Evolutionary conservation across 1,284 basidiomycete genomes (phyloP), one percentile per base, ranked within the genome.

Genomic region (Phellopilus nigrolimitatus): DNA sequence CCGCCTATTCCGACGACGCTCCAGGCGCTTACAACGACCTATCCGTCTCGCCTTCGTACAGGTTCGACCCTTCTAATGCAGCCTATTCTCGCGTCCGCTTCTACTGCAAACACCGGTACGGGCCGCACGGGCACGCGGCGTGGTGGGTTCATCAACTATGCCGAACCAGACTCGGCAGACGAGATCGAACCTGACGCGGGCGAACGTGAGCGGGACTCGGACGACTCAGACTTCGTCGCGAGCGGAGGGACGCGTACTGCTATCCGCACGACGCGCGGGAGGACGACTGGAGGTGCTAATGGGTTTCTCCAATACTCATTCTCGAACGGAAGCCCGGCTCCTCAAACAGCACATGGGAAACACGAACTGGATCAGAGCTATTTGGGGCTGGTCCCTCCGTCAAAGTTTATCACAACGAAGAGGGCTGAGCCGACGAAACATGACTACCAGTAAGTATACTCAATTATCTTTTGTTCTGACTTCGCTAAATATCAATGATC

Each of bases 41-140:
- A 97, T 67, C 75, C 93, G 0, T 90, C 94, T 4, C 82, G 95
- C n/a, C 72, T 98, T 50, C 83, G 90, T n/a, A 95, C 94, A 0
- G 95, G 95, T 22, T 80, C 88, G 4, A 90, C 91, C 1, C 82
- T 91, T 2, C 79, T 99, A 56, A 79, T 98, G 68, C 95, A 99
- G 64, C 94, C 95, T n/a, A 82, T 93, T 58, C 56, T 86, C 57
- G 64, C 74, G 1, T 67, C 73, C 10, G 61, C 59, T 0, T 52
- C 68, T 2, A 61, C 67, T 13, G 54, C 64, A 0, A 63, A 72
- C 3, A 69, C 72, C 15, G 64, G 71, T 8, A 68, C 71, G 9
- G 67, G 71, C 4, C 77, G 81, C 19, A 62, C 71, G 12, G 64
- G 73, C 10, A 71, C 74, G 27, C 73, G 86, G 45, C 74, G 86